phyloP scores from a whole-genome alignment of 768 basidiomycete genomes.

The Kwoniella bestiolae region DNA sequence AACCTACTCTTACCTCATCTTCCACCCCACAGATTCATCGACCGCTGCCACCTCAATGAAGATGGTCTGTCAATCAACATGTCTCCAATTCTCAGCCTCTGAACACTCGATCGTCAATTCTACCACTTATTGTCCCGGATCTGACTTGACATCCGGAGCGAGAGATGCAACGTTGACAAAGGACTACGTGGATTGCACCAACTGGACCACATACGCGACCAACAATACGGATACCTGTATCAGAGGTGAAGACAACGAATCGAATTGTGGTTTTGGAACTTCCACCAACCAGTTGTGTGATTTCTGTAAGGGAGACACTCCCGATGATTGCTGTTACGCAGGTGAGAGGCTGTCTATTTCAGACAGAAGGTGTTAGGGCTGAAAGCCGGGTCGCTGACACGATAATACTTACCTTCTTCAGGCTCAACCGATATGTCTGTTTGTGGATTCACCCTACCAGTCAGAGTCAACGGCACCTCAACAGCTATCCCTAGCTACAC shows the following conservation, averaged over 20 bases:
- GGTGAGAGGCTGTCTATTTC: slow-evolving; percentile 22
- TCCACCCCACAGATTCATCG: slow-evolving; percentile 27
- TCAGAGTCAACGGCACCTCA: slow-evolving; percentile 16
- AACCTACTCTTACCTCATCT: too few relatives aligned
- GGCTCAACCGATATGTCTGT: slow-evolving; percentile 48
- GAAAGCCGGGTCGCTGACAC: not conserved
- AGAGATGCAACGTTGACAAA: slow-evolving; percentile 42
- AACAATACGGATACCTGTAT: slow-evolving; percentile 51
- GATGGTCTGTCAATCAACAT: slow-evolving; percentile 56
- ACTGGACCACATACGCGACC: slow-evolving; percentile 51
- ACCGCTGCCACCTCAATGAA: slow-evolving; percentile 47
- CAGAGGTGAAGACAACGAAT: slow-evolving; percentile 45
- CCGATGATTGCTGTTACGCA: slow-evolving; percentile 50
- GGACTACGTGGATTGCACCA: slow-evolving; percentile 54
- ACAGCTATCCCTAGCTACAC: slow-evolving; percentile 1
- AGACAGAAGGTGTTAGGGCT: too few relatives aligned
- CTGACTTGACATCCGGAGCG: slow-evolving; percentile 46
- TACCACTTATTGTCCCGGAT: slow-evolving; percentile 50
- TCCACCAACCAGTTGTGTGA: slow-evolving; percentile 42
- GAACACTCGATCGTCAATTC: slow-evolving; percentile 41
- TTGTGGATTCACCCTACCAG: slow-evolving; percentile 47
- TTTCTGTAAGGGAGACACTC: slow-evolving; percentile 41
- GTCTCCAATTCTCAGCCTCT: slow-evolving; percentile 50
- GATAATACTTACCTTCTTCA: not conserved
- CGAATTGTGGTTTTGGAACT: slow-evolving; percentile 49